A percentile compares a stretch with the other conserved stretches of the same genome.
These are phyloP conservation scores for Sphagnum magellanicum DNA, from an alignment of 228 moss, liverwort and hornwort genomes.

Conservation along the genomic window DNA sequence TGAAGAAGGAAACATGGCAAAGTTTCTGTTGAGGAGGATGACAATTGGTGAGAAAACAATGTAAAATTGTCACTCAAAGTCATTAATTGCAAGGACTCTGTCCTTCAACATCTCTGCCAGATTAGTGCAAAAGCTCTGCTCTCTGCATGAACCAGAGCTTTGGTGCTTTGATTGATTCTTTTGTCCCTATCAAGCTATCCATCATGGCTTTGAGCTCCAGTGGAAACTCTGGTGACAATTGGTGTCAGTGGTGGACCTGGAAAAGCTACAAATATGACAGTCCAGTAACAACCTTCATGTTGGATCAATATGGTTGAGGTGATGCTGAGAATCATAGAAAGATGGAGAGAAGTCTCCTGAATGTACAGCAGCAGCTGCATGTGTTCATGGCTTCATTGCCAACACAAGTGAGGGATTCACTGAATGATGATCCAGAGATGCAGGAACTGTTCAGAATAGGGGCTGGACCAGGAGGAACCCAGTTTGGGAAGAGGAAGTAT, in stretches of 20 bases:
- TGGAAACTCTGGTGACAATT: constrained; percentile 59
- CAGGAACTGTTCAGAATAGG: too few relatives aligned
- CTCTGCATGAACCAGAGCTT: constrained; percentile 97
- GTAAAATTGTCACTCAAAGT: constrained; percentile 87
- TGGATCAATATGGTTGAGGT: constrained; percentile 76
- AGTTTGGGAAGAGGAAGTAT: too few relatives aligned
- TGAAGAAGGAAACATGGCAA: background rate
- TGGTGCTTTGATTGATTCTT: constrained; percentile 89
- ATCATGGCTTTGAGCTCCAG: constrained; percentile 72
- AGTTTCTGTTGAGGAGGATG: constrained; percentile 84
- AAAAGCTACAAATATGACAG: constrained; percentile 8
- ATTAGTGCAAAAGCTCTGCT: constrained; percentile 52
- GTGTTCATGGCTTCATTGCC: constrained; percentile 27
- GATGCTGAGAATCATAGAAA: constrained; percentile 67
- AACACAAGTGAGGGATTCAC: too few relatives aligned
- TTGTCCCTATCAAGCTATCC: constrained; percentile 78
- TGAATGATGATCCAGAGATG: too few relatives aligned
- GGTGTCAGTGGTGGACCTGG: background rate
- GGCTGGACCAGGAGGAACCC: too few relatives aligned
- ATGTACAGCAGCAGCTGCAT: constrained; percentile 39
- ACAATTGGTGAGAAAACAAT: constrained; percentile 87
- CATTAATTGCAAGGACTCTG: constrained; percentile 69
- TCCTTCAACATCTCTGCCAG: constrained; percentile 84
- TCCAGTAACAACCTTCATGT: constrained; percentile 55
- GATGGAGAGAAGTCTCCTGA: constrained; percentile 29